These are phyloP conservation scores for Mycena kentingensis DNA, from an alignment of 768 basidiomycete genomes.

Conservation along the genomic window DNA sequence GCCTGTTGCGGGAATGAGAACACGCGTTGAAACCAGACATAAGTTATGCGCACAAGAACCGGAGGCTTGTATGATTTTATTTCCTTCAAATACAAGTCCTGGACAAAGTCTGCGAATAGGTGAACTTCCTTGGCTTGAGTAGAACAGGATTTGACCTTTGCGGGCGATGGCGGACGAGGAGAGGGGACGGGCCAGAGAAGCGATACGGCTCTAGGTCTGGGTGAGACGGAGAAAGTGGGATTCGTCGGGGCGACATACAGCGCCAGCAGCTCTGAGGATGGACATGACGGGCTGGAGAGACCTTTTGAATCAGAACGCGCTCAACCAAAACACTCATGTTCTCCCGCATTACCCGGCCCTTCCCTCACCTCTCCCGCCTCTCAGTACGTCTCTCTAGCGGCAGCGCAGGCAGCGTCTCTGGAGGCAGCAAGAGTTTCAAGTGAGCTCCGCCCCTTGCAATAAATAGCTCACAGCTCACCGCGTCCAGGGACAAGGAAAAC, in stretches of 20 bases:
- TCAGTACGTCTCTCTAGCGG: slow-evolving; percentile 15
- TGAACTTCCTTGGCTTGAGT: neutral
- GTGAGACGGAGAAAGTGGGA: neutral
- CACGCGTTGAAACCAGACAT: neutral
- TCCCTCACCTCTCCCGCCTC: slow-evolving; percentile 10
- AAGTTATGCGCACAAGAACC: slow-evolving; percentile 1
- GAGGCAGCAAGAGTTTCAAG: slow-evolving; percentile 19
- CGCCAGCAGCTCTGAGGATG: slow-evolving; percentile 23
- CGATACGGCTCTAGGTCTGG: slow-evolving; percentile 7
- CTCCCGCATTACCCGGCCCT: slow-evolving; percentile 13
- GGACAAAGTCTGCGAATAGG: slow-evolving; percentile 16
- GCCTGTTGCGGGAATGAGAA: slow-evolving; percentile 49
- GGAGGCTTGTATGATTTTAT: slow-evolving; percentile 22
- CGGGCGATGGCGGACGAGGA: slow-evolving; percentile 20
- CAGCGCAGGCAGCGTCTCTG: slow-evolving; percentile 7
- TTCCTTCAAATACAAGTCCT: slow-evolving; percentile 25
- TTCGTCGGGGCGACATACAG: slow-evolving; percentile 6
- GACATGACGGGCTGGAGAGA: slow-evolving; percentile 11
- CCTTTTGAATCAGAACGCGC: neutral
- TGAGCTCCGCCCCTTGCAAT: neutral
- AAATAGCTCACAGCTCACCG: neutral
- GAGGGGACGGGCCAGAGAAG: slow-evolving; percentile 14
- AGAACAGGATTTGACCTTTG: slow-evolving; percentile 12
- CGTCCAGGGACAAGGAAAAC: slow-evolving; percentile 52
- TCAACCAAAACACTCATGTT: slow-evolving; percentile 15